A percentile compares a stretch with the other conserved stretches of the same genome.
Evolutionary conservation across 169 alveolate species (phyloP).

Genomic region (Plasmodium ovale): DNA sequence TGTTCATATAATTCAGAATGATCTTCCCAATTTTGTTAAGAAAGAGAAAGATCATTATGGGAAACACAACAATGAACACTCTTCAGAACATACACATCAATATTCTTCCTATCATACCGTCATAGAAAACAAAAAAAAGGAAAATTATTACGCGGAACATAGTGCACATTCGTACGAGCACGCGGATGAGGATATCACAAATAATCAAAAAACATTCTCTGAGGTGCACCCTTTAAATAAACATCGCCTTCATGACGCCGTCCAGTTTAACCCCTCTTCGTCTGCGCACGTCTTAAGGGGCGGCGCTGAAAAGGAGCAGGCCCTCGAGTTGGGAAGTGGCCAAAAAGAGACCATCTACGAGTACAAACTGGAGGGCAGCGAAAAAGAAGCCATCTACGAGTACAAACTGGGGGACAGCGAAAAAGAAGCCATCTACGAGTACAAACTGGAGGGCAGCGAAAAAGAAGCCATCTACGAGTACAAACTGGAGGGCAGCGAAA

Average conservation of each 20-base stretch:
- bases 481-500: not conserved
- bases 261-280: too few species aligned
- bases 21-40: not conserved
- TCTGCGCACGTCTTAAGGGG: not conserved
- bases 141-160: not conserved
- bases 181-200: not conserved
- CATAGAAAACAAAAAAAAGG: not conserved
- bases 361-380: conserved; percentile 5
- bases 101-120: too few species aligned
- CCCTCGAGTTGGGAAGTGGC: not conserved
- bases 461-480: not conserved
- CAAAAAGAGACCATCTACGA: not conserved
- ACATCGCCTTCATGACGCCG: too few species aligned
- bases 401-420: not conserved
- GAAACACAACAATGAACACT: too few species aligned
- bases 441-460: not conserved
- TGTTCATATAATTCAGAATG: not conserved
- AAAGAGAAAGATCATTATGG: not conserved
- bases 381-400: not conserved
- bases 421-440: not conserved
- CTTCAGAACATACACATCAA: too few species aligned
- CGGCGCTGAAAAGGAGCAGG: not conserved
- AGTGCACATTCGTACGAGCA: not conserved
- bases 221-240: too few species aligned
- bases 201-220: not conserved